Percentiles rank a stretch among this genome's conserved stretches.
phyloP scores from a whole-genome alignment of 495 filamentous ascomycete genomes.

The Glonium stellatum region DNA sequence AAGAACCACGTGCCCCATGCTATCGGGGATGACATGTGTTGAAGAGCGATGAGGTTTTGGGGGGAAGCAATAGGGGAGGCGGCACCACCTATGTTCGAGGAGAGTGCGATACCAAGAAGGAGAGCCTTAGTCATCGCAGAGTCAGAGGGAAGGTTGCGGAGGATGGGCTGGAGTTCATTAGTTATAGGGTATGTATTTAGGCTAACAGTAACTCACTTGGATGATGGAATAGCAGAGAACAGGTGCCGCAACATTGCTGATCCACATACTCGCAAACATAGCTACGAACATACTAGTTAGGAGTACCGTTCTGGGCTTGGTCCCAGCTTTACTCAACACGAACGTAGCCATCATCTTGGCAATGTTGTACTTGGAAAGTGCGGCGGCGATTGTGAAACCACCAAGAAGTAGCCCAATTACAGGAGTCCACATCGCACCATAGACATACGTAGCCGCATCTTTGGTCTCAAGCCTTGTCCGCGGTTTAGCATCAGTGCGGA shows the following conservation, averaged over 20 bases:
- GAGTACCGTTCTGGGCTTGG: slow-evolving; percentile 76
- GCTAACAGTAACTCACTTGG: slow-evolving; percentile 47
- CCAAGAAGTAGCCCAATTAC: slow-evolving; percentile 98
- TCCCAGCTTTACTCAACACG: slow-evolving; percentile 94
- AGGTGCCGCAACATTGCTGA: slow-evolving; percentile 94
- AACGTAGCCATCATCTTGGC: slow-evolving; percentile 95
- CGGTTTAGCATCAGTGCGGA: slow-evolving; percentile 66
- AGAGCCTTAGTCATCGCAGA: slow-evolving; percentile 91
- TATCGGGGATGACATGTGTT: slow-evolving; percentile 86
- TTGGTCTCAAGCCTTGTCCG: slow-evolving; percentile 64
- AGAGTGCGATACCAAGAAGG: slow-evolving; percentile 91
- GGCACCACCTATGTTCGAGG: slow-evolving; percentile 92
- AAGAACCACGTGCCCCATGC: slow-evolving; percentile 98
- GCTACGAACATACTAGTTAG: slow-evolving; percentile 98
- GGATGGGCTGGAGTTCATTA: slow-evolving; percentile 58
- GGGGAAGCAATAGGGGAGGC: slow-evolving; percentile 94
- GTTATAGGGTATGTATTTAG: background rate
- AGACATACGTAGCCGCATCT: slow-evolving; percentile 71
- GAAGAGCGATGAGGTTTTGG: slow-evolving; percentile 92
- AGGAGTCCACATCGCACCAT: slow-evolving; percentile 96
- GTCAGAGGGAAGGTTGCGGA: slow-evolving; percentile 84
- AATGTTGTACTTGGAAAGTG: slow-evolving; percentile 93
- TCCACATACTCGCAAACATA: slow-evolving; percentile 97
- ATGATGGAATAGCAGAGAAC: slow-evolving; percentile 98
- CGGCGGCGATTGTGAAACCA: slow-evolving; percentile 92